These are phyloP conservation scores for Chlorophyllum brunneum DNA, from an alignment of 768 basidiomycete species.

Conservation along the genomic window DNA sequence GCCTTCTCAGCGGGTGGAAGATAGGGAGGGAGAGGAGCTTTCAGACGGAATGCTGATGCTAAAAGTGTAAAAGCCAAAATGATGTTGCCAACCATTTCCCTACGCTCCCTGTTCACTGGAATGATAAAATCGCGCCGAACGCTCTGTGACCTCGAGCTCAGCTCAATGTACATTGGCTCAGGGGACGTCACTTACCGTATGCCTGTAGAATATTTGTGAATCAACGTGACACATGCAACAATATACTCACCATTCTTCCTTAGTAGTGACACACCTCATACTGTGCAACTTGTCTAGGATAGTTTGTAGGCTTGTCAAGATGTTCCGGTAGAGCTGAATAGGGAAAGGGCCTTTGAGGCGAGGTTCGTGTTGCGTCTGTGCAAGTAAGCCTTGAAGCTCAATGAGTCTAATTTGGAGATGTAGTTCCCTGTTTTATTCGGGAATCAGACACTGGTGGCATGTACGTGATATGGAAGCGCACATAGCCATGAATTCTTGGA, in stretches of 20 bases:
- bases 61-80: slow-evolving; percentile 85
- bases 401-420: slow-evolving; percentile 91
- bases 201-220: slow-evolving; percentile 39
- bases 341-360: slow-evolving; percentile 96
- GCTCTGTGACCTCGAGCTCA: slow-evolving; percentile 38
- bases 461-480: slow-evolving; percentile 29
- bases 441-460: not conserved
- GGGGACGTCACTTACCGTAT: slow-evolving; percentile 51
- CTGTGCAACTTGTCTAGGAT: slow-evolving; percentile 89
- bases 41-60: slow-evolving; percentile 75
- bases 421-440: slow-evolving; percentile 67
- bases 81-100: slow-evolving; percentile 94
- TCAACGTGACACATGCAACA: slow-evolving; percentile 11
- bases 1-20: slow-evolving; percentile 90
- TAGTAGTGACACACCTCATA: slow-evolving; percentile 95
- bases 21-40: slow-evolving; percentile 94
- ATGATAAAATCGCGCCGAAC: slow-evolving; percentile 85
- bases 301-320: slow-evolving; percentile 77
- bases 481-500: slow-evolving; percentile 93
- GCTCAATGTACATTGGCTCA: not conserved
- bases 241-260: slow-evolving; percentile 79
- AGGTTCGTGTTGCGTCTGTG: slow-evolving; percentile 89
- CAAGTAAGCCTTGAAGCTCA: slow-evolving; percentile 78
- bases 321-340: slow-evolving; percentile 74
- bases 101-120: slow-evolving; percentile 84